phyloP scores from a whole-genome alignment of 2,329 filamentous ascomycete species.

The Trichoderma gracile region DNA sequence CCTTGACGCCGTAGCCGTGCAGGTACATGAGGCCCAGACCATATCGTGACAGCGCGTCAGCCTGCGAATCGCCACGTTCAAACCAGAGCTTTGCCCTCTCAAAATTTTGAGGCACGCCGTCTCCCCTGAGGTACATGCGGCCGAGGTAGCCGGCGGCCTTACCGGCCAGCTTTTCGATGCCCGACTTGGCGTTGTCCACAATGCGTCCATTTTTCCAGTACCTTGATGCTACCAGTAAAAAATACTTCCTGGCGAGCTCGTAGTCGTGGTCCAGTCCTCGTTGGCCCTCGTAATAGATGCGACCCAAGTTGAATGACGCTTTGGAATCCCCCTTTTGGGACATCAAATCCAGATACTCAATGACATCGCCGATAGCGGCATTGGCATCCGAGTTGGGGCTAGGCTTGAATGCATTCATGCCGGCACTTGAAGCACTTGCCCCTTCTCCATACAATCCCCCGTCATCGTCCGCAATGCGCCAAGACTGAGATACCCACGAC shows the following conservation, averaged over 20 bases:
- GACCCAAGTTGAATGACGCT: slow-evolving; percentile 81
- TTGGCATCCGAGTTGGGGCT: slow-evolving; percentile 76
- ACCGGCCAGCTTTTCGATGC: slow-evolving; percentile 74
- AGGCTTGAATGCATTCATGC: slow-evolving; percentile 73
- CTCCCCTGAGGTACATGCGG: slow-evolving; percentile 84
- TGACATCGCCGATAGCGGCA: slow-evolving; percentile 85
- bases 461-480: slow-evolving; percentile 83
- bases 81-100: slow-evolving; percentile 80
- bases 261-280: slow-evolving; percentile 73
- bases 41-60: slow-evolving; percentile 82
- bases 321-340: slow-evolving; percentile 87
- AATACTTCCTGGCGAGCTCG: slow-evolving; percentile 74
- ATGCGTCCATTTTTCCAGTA: slow-evolving; percentile 81
- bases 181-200: slow-evolving; percentile 66
- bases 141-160: slow-evolving; percentile 87
- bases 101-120: slow-evolving; percentile 78
- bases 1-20: slow-evolving; percentile 69
- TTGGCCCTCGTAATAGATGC: slow-evolving; percentile 86
- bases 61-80: slow-evolving; percentile 70
- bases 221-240: slow-evolving; percentile 73
- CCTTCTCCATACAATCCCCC: slow-evolving; percentile 96
- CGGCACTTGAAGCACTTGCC: slow-evolving; percentile 85
- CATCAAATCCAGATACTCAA: slow-evolving; percentile 91
- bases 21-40: slow-evolving; percentile 81
- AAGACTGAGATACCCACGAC: slow-evolving; percentile 73